phyloP scores from a whole-genome alignment of 2,329 filamentous ascomycete species.

The Aureobasidium sp. region DNA sequence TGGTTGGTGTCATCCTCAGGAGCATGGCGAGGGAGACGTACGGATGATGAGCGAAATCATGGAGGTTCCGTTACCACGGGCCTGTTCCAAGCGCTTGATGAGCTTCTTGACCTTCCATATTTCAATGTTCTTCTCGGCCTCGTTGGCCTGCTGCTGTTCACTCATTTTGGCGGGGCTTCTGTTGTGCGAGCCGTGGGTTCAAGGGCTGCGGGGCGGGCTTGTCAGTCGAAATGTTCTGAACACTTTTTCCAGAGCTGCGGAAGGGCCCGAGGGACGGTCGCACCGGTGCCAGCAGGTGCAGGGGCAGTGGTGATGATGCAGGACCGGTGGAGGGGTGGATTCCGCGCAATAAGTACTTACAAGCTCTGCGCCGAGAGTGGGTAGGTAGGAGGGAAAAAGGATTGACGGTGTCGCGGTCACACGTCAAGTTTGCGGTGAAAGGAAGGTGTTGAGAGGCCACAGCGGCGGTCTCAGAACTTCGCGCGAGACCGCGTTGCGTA shows the following conservation, averaged over 20 bases:
- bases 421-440: slow-evolving; percentile 8
- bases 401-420: slow-evolving; percentile 4
- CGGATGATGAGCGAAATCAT: slow-evolving; percentile 99
- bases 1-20: background rate
- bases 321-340: background rate
- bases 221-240: slow-evolving; percentile 1
- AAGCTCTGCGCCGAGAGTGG: slow-evolving; percentile 6
- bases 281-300: background rate
- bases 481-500: background rate
- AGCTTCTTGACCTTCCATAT: slow-evolving; percentile 99
- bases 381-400: background rate
- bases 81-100: slow-evolving; percentile 96
- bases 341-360: background rate
- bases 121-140: slow-evolving; percentile 95
- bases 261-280: background rate
- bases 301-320: background rate
- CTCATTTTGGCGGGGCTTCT: slow-evolving; percentile 58
- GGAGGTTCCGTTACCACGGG: slow-evolving; percentile 95
- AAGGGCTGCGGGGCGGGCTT: background rate
- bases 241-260: background rate
- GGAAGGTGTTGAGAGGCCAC: slow-evolving; percentile 2
- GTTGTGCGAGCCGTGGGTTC: slow-evolving; percentile 11
- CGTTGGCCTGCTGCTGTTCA: slow-evolving; percentile 73
- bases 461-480: background rate
- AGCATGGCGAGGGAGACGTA: slow-evolving; percentile 39